A percentile compares a stretch with the other conserved stretches of the same genome.
Conservation (phyloP, 2,329 filamentous ascomycete genomes). For the Dothideomycetes sp. region DNA sequence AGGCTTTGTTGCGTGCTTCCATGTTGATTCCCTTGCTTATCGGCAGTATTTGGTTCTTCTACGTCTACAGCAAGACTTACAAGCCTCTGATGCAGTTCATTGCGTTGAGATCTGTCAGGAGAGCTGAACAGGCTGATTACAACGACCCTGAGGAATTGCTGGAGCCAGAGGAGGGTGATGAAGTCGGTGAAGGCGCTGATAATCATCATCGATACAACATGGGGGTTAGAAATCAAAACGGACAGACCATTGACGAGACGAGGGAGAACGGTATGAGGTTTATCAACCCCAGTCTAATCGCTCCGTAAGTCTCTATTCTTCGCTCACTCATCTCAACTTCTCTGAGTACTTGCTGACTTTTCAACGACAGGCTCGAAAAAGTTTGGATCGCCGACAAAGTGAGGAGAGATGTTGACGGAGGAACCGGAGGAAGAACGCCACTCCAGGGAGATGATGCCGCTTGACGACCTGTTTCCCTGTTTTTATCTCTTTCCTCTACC, state of each 20-base stretch:
- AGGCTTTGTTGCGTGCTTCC: conserved; percentile 63
- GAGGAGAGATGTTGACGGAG: too few relatives aligned
- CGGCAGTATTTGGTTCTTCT: conserved; percentile 80
- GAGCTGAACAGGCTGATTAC: conserved; percentile 45
- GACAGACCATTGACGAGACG: conserved; percentile 63
- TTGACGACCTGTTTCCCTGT: too few relatives aligned
- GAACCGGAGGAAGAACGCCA: too few relatives aligned
- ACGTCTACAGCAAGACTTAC: conserved; percentile 71
- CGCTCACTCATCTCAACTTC: too few relatives aligned
- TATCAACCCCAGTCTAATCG: conserved; percentile 65
- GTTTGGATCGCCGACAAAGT: conserved; percentile 12
- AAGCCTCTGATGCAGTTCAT: conserved; percentile 88
- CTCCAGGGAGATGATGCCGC: too few relatives aligned
- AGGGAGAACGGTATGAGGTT: conserved; percentile 62
- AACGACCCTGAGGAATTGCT: conserved; percentile 20
- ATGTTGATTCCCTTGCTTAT: conserved; percentile 68
- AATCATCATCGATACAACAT: conserved; percentile 12
- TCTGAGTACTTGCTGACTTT: not conserved
- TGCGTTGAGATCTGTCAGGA: conserved; percentile 73
- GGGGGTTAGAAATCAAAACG: conserved; percentile 23
- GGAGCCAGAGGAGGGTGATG: conserved; percentile 36
- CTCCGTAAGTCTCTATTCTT: conserved; percentile 45
- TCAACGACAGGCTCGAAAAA: conserved; percentile 5
- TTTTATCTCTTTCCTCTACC: too few relatives aligned
- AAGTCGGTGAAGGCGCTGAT: conserved; percentile 18